Conservation (phyloP, 441 rosid genomes). For the Syzygium syzygioides region DNA sequence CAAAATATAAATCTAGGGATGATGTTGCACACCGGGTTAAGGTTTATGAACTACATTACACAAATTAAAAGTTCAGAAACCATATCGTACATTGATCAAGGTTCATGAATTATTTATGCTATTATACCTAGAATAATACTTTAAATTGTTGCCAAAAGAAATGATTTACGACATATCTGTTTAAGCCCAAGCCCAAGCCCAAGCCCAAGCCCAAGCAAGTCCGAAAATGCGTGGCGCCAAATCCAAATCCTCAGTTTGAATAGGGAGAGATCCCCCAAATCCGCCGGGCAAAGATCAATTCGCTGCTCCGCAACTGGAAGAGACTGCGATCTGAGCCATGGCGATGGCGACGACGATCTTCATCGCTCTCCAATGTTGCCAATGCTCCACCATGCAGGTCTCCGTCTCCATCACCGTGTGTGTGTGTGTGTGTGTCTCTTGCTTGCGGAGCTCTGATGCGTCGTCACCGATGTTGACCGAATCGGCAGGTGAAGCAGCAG, state of each 20-base stretch:
- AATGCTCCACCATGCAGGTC: constrained; percentile 88
- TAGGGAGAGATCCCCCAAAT: neutral
- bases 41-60: too few relatives aligned
- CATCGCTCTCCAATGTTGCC: constrained; percentile 69
- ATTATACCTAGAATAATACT: neutral
- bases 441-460: neutral
- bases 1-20: too few relatives aligned
- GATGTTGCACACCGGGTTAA: too few relatives aligned
- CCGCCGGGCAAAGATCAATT: neutral
- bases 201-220: neutral
- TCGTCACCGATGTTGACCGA: neutral
- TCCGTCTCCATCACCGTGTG: neutral
- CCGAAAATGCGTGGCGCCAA: neutral
- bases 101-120: too few relatives aligned
- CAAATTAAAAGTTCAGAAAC: too few relatives aligned
- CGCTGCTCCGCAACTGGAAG: neutral
- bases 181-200: neutral
- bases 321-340: constrained; percentile 8
- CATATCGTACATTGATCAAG: too few relatives aligned
- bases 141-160: neutral
- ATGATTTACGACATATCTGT: neutral
- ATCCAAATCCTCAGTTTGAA: neutral
- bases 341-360: constrained; percentile 24
- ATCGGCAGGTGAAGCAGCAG: constrained; percentile 70
- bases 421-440: too few relatives aligned